A percentile compares a stretch with the other conserved stretches of the same genome.
Conservation (phyloP, 1,284 basidiomycete species). For the Microbotryum silenes-acaulis region DNA sequence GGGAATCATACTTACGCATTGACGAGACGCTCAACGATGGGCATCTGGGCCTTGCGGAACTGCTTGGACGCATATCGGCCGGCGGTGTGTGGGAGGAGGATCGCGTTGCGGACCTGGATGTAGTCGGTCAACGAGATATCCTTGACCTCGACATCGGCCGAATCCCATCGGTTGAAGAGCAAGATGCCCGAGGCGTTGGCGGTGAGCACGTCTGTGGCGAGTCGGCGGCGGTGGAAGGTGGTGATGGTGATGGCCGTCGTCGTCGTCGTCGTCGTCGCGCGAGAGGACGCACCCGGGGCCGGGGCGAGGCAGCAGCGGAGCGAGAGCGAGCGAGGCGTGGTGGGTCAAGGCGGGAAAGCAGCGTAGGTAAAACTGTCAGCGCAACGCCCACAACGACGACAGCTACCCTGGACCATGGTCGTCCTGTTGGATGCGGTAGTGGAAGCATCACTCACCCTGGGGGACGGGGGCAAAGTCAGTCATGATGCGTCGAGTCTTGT, state of each 20-base stretch:
- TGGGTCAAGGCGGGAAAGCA: not conserved
- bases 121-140: conserved; percentile 98
- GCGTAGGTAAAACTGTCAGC: not conserved
- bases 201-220: conserved; percentile 20
- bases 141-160: conserved; percentile 84
- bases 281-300: too few relatives aligned
- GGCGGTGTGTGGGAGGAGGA: conserved; percentile 70
- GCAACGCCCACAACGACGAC: not conserved
- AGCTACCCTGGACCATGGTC: too few relatives aligned
- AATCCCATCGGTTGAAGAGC: conserved; percentile 95
- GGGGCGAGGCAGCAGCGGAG: too few relatives aligned
- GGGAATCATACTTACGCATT: conserved; percentile 62
- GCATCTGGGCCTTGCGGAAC: conserved; percentile 99
- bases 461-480: too few relatives aligned
- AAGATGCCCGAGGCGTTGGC: conserved; percentile 52
- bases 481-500: too few relatives aligned
- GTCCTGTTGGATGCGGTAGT: too few relatives aligned
- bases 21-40: conserved; percentile 97
- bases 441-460: too few relatives aligned
- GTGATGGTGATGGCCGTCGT: too few relatives aligned
- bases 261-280: too few relatives aligned
- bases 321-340: too few relatives aligned
- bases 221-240: too few relatives aligned
- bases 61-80: conserved; percentile 99
- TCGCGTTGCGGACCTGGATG: conserved; percentile 88